These are phyloP conservation scores for Umbelopsis sp. DNA, from an alignment of 371 early-diverging fungal species.

Conservation along the genomic window DNA sequence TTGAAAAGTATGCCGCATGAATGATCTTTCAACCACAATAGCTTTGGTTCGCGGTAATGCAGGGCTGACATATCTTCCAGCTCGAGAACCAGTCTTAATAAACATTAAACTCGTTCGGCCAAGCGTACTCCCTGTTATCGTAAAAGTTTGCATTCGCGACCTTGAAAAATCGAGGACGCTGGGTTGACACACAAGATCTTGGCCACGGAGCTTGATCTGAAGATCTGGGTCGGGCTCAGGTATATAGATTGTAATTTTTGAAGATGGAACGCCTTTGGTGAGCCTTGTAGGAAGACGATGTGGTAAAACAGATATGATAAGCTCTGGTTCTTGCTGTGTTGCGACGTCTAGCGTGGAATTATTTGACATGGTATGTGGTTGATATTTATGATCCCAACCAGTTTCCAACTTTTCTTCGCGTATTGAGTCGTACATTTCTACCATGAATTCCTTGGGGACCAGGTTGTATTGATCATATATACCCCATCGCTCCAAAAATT, in stretches of 20 bases:
- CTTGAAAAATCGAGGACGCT: slow-evolving; percentile 61
- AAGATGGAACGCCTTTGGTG: slow-evolving; percentile 60
- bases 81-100: slow-evolving; percentile 58
- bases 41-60: slow-evolving; percentile 59
- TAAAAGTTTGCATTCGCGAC: slow-evolving; percentile 62
- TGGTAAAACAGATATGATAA: slow-evolving; percentile 44
- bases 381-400: slow-evolving; percentile 52
- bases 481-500: slow-evolving; percentile 52
- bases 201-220: slow-evolving; percentile 65
- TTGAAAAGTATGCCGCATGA: slow-evolving; percentile 73
- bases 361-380: neutral
- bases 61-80: slow-evolving; percentile 59
- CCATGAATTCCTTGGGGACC: slow-evolving; percentile 49
- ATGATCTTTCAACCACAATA: slow-evolving; percentile 69
- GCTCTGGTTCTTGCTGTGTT: slow-evolving; percentile 32
- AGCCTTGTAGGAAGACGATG: slow-evolving; percentile 64
- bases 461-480: slow-evolving; percentile 49
- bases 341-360: neutral
- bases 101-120: slow-evolving; percentile 72
- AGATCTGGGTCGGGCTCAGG: slow-evolving; percentile 64
- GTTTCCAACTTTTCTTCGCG: slow-evolving; percentile 57
- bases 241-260: slow-evolving; percentile 63
- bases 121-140: slow-evolving; percentile 62
- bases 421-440: slow-evolving; percentile 57
- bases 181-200: slow-evolving; percentile 62